Conservation (phyloP, 257 asterid genomes). For the Primulina eburnea region DNA sequence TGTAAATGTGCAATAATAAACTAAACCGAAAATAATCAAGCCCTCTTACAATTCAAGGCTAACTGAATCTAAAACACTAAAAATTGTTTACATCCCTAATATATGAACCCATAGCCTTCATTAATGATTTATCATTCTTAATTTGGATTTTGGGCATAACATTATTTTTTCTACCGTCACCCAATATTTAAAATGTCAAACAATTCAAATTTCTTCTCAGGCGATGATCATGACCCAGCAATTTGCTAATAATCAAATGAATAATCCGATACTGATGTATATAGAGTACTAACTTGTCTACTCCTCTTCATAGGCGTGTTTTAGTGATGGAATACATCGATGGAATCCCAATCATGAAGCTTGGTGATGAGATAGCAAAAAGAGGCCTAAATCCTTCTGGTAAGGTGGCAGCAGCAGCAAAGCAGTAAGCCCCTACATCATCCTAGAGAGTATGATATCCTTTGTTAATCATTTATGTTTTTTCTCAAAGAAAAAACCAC, state of each 20-base stretch:
- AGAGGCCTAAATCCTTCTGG: constrained; percentile 92
- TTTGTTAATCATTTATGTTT: constrained; percentile 22
- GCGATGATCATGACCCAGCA: not conserved
- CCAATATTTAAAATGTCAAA: not conserved
- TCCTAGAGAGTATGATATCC: constrained; percentile 45
- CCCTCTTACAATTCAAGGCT: constrained; percentile 14
- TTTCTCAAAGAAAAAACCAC: not conserved
- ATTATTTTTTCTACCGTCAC: not conserved
- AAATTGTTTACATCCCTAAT: not conserved
- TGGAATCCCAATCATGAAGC: constrained; percentile 87
- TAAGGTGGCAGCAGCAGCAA: constrained; percentile 86
- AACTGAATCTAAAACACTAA: constrained; percentile 3
- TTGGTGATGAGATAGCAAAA: constrained; percentile 91
- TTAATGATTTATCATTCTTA: not conserved
- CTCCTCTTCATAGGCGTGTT: constrained; percentile 65
- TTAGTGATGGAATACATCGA: constrained; percentile 90
- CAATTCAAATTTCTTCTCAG: not conserved
- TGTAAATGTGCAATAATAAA: constrained; percentile 8
- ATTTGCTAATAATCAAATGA: not conserved
- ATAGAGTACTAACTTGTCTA: constrained; percentile 18
- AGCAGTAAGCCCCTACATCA: constrained; percentile 75
- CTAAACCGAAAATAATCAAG: constrained; percentile 13
- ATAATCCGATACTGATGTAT: not conserved
- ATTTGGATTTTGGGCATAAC: not conserved
- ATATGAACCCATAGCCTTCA: too few relatives aligned